Conservation (phyloP, 2,329 filamentous ascomycete genomes). For the Cercospora sp. region DNA sequence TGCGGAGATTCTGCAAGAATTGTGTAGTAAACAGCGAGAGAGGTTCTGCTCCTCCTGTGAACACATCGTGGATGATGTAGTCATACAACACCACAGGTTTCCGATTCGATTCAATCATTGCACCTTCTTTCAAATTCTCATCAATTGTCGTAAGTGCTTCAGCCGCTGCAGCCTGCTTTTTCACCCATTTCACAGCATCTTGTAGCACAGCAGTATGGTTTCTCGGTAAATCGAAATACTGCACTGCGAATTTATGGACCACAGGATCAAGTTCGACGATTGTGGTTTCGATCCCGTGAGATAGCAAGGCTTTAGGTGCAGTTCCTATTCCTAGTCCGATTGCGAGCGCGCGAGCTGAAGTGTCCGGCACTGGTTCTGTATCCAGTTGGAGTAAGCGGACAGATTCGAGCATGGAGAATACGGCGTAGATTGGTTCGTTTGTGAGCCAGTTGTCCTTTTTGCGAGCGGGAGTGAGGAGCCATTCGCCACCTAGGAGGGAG, state of each 20-base stretch:
- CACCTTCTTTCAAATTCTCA: background rate
- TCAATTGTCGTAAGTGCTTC: conserved; percentile 1
- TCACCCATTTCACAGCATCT: conserved; percentile 73
- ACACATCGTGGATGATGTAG: conserved; percentile 97
- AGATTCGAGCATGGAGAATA: conserved; percentile 95
- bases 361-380: conserved; percentile 38
- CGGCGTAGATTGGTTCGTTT: conserved; percentile 85
- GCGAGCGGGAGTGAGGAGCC: conserved; percentile 60
- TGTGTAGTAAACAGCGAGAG: conserved; percentile 82
- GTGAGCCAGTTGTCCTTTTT: conserved; percentile 51
- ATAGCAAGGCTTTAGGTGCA: conserved; percentile 79
- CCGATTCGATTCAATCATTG: background rate
- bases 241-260: conserved; percentile 77
- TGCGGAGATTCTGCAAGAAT: conserved; percentile 71
- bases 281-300: conserved; percentile 87
- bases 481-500: conserved; percentile 89
- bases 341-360: conserved; percentile 63
- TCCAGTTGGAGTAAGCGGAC: conserved; percentile 71
- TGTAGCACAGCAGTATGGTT: conserved; percentile 79
- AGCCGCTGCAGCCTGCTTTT: conserved; percentile 46
- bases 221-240: conserved; percentile 76
- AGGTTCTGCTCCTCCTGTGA: conserved; percentile 93
- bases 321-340: conserved; percentile 93
- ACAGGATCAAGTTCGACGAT: conserved; percentile 92
- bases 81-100: conserved; percentile 57